phyloP scores from a whole-genome alignment of 2,329 filamentous ascomycete genomes.

The Pseudophaeomoniella oleicola region DNA sequence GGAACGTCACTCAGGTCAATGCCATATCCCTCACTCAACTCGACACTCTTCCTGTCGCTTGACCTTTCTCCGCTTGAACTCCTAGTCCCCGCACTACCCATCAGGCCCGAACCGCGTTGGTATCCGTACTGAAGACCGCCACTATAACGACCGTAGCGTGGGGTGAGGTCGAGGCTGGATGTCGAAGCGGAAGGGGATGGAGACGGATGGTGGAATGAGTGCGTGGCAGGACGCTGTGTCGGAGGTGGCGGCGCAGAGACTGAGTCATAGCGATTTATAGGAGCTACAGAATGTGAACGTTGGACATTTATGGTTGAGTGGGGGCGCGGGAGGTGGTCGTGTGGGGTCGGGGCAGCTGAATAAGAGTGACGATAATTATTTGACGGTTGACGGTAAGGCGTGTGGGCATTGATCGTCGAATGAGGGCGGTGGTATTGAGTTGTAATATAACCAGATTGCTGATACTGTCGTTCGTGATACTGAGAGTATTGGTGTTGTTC shows the following conservation, averaged over 20 bases:
- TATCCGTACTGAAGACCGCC: slow-evolving; percentile 21
- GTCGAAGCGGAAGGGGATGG: neutral
- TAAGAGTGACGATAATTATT: neutral
- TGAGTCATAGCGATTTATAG: no score
- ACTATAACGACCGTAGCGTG: slow-evolving; percentile 17
- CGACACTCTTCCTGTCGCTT: slow-evolving; percentile 6
- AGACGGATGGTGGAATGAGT: neutral
- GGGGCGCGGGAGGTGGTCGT: neutral
- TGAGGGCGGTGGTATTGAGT: neutral
- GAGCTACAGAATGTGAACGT: neutral
- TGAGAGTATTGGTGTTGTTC: no score
- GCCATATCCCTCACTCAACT: slow-evolving; percentile 9
- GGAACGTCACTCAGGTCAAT: slow-evolving; percentile 14
- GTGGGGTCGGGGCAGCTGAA: neutral
- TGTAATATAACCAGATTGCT: no score
- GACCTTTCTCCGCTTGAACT: slow-evolving; percentile 4
- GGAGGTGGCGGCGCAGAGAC: neutral
- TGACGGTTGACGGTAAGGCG: neutral
- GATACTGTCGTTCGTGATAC: no score
- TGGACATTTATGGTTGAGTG: neutral
- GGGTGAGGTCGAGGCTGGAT: neutral
- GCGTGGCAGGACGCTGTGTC: neutral
- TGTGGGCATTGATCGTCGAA: neutral
- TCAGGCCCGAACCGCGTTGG: slow-evolving; percentile 17
- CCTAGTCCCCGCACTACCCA: slow-evolving; percentile 21